These are phyloP conservation scores for Pleodorina starrii DNA, from an alignment of 139 green algal species.

Conservation along the genomic window DNA sequence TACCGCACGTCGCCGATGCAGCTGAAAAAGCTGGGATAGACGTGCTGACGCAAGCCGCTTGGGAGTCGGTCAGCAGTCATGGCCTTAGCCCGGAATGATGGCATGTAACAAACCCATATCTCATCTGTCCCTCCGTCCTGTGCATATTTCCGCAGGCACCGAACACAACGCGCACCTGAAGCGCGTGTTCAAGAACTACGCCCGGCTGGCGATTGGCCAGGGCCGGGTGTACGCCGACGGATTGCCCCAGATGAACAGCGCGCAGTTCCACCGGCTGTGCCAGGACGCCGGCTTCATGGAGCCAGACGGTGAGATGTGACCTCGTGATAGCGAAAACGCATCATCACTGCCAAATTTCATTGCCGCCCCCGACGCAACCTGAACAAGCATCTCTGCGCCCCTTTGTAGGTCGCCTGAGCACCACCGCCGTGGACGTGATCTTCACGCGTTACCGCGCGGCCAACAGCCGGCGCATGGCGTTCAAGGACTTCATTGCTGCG, in stretches of 20 bases:
- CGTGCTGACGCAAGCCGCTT: no score
- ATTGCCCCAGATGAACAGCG: slow-evolving; percentile 67
- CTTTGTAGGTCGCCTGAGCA: slow-evolving; percentile 62
- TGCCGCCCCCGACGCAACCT: no score
- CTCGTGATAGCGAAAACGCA: no score
- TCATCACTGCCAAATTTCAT: no score
- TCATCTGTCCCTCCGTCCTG: no score
- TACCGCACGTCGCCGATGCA: no score
- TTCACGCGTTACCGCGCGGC: slow-evolving; percentile 64
- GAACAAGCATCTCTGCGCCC: no score
- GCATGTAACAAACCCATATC: no score
- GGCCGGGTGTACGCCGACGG: slow-evolving; percentile 60
- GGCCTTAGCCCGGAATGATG: no score
- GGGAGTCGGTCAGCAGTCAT: no score
- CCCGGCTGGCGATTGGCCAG: slow-evolving; percentile 61
- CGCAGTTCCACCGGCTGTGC: slow-evolving; percentile 72
- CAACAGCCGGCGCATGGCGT: slow-evolving; percentile 58
- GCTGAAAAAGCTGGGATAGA: no score
- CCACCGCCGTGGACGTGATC: slow-evolving; percentile 67
- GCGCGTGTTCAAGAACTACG: slow-evolving; percentile 72
- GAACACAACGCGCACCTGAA: slow-evolving; percentile 67
- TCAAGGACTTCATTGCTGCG: slow-evolving; percentile 59
- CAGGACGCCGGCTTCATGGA: slow-evolving; percentile 71
- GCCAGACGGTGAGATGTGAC: slow-evolving; percentile 65
- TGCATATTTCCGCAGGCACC: slow-evolving; percentile 14